Percentiles rank a stretch among this genome's conserved stretches.
phyloP scores from a whole-genome alignment of 352 stramenopile genomes.

The Globisporangium nodosum region DNA sequence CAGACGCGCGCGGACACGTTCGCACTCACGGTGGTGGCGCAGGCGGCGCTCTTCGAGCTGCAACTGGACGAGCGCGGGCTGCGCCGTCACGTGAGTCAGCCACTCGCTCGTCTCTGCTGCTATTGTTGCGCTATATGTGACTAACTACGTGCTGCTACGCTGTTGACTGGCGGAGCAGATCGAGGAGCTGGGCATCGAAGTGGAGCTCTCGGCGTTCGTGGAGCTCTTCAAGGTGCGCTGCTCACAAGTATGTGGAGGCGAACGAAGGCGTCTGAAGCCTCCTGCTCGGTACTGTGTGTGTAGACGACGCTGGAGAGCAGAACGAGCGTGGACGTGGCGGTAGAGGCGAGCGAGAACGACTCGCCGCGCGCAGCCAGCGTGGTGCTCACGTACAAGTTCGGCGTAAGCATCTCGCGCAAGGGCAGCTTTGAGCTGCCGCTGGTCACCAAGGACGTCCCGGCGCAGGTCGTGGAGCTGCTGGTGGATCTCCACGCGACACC shows the following conservation, averaged over 20 bases:
- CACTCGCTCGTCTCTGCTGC: too few relatives aligned
- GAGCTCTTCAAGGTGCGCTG: constrained; percentile 28
- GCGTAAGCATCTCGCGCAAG: constrained; percentile 41
- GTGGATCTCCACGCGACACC: constrained; percentile 28
- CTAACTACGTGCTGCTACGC: not conserved
- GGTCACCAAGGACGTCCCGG: constrained; percentile 17
- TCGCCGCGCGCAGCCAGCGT: constrained; percentile 17
- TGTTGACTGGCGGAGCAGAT: constrained; percentile 22
- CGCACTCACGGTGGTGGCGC: constrained; percentile 30
- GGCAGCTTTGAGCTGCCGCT: constrained; percentile 38
- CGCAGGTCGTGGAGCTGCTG: constrained; percentile 33
- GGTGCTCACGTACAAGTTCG: constrained; percentile 62
- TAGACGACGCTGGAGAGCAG: constrained; percentile 41
- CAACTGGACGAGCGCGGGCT: constrained; percentile 14
- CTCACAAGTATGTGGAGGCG: not conserved
- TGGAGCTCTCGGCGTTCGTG: constrained; percentile 25
- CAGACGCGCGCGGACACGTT: constrained; percentile 14
- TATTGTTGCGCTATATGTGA: not conserved
- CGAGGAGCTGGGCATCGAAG: constrained; percentile 54
- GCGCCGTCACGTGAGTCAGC: not conserved
- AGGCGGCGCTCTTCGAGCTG: constrained; percentile 27
- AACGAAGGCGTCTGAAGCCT: not conserved
- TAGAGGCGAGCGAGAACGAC: constrained; percentile 13
- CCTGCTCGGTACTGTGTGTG: too few relatives aligned
- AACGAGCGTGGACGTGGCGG: constrained; percentile 29